Evolutionary conservation across 2,329 filamentous ascomycete species (phyloP), one percentile per base, ranked within the genome.

Genomic region (Verticillium nubilum): DNA sequence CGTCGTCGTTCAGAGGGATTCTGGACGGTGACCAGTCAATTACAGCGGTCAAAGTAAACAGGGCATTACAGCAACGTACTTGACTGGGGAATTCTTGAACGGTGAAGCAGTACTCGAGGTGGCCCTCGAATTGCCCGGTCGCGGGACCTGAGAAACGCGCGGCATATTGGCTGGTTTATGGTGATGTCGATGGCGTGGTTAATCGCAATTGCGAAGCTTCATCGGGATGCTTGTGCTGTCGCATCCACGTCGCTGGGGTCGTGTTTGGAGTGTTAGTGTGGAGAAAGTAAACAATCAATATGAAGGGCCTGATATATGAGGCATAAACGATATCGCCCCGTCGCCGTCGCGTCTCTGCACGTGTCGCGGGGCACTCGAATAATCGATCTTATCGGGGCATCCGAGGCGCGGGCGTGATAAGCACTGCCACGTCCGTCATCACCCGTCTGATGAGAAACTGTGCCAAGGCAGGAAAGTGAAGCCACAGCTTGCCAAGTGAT

Each of bases 1-100:
- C 88, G 80, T 99, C 95, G 78, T 99, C 95, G 78, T 98, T 98
- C 63, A 99, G 85, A 35, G 95, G 93, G 61, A 99, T 96, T 73
- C 92, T 96, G 68, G 53, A 31, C 29, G 42, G 27, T 29, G 27
- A 23, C 23, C 42, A 28, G 52, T 52, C 23, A 19, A 10, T 53
- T n/a, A 29, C 26, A 28, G 15, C n/a, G 25, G 4, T 28, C 26
- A 27, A n/a, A 17, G 25, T 53, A 17, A 28, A 28, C 27, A 29
- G 28, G 25, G 13, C 52, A 13, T 25, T 13, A 23, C 52, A 28
- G 10, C 25, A 54, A 75, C 80, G 70, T 75, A 85, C 82, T 85
- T 85, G 59, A 84, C 70, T 5, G 81, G 79, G 27, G 82, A 82
- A 60, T 80, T 81, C 66, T 84, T 84, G 71, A 82, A 84, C 5